Evolutionary conservation across 1,284 basidiomycete genomes (phyloP).

Genomic region (Leccinum subrobustum): DNA sequence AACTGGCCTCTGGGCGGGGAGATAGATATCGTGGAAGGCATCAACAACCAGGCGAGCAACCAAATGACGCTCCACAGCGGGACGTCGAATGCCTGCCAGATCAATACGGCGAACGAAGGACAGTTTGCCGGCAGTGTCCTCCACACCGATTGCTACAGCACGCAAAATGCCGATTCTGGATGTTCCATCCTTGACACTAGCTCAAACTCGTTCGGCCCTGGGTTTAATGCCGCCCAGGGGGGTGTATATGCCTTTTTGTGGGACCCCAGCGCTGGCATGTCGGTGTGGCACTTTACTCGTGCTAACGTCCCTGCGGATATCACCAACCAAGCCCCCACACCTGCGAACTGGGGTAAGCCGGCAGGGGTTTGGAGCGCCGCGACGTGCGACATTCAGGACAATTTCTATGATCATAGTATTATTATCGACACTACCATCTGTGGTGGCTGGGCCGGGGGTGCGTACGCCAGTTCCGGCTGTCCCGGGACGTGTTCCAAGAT

Average conservation of each 20-base stretch:
- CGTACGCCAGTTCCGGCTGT: conserved; percentile 58
- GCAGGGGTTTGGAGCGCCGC: conserved; percentile 60
- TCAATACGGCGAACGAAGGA: neutral
- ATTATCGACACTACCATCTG: conserved; percentile 64
- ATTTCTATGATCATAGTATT: conserved; percentile 68
- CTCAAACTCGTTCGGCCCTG: conserved; percentile 57
- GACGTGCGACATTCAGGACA: conserved; percentile 62
- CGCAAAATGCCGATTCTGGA: conserved; percentile 39
- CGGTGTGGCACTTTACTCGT: conserved; percentile 76
- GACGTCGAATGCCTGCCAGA: conserved; percentile 14
- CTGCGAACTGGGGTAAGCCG: conserved; percentile 65
- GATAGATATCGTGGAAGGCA: conserved; percentile 73
- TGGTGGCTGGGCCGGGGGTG: conserved; percentile 58
- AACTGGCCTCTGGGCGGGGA: conserved; percentile 69
- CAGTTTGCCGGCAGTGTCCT: conserved; percentile 34
- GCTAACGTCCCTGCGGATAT: conserved; percentile 68
- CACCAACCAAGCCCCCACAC: conserved; percentile 50
- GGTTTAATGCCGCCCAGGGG: conserved; percentile 65
- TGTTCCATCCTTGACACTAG: conserved; percentile 47
- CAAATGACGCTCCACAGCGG: conserved; percentile 71
- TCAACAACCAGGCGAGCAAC: conserved; percentile 56
- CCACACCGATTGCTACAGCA: conserved; percentile 41
- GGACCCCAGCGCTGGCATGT: conserved; percentile 59
- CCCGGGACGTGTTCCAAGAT: conserved; percentile 66
- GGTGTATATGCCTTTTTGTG: conserved; percentile 78